Conservation (phyloP, 345 rosid species). For the Zanthoxylum bungeanum region DNA sequence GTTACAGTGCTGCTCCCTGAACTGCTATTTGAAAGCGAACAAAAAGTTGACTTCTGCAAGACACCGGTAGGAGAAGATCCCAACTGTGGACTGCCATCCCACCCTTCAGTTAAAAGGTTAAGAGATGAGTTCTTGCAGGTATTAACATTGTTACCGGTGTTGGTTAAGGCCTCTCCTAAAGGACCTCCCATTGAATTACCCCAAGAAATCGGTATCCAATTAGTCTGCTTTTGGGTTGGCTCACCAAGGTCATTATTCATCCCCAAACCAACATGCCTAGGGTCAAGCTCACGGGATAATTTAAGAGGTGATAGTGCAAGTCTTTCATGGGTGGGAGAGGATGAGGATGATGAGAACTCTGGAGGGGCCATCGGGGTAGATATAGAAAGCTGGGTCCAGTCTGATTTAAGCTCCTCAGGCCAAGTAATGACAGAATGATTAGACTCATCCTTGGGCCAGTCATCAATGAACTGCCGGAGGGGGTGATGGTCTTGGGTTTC, state of each 20-base stretch:
- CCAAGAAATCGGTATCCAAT: slow-evolving; percentile 54
- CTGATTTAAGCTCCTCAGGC: slow-evolving; percentile 54
- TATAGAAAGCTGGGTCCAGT: slow-evolving; percentile 71
- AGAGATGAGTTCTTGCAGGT: slow-evolving; percentile 25
- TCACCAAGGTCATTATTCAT: slow-evolving; percentile 23
- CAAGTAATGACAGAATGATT: slow-evolving; percentile 33
- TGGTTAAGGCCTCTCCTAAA: slow-evolving; percentile 58
- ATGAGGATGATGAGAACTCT: slow-evolving; percentile 42
- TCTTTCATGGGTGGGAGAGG: slow-evolving; percentile 40
- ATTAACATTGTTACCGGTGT: slow-evolving; percentile 23
- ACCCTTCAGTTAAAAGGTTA: slow-evolving; percentile 29
- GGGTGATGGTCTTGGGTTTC: slow-evolving; percentile 30
- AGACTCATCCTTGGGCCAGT: slow-evolving; percentile 39
- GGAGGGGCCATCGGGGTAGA: slow-evolving; percentile 50
- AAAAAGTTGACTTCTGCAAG: slow-evolving; percentile 47
- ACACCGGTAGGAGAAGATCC: slow-evolving; percentile 67
- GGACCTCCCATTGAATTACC: slow-evolving; percentile 62
- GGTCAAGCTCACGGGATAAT: slow-evolving; percentile 45
- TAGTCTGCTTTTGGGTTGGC: slow-evolving; percentile 32
- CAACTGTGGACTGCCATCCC: slow-evolving; percentile 41
- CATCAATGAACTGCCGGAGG: slow-evolving; percentile 37
- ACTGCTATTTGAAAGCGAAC: slow-evolving; percentile 62
- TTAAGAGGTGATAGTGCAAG: slow-evolving; percentile 43
- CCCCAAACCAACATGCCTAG: slow-evolving; percentile 37
- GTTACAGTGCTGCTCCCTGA: slow-evolving; percentile 51